These are phyloP conservation scores for Uronychia binucleata DNA, from an alignment of 73 alveolate species.

Conservation along the genomic window DNA sequence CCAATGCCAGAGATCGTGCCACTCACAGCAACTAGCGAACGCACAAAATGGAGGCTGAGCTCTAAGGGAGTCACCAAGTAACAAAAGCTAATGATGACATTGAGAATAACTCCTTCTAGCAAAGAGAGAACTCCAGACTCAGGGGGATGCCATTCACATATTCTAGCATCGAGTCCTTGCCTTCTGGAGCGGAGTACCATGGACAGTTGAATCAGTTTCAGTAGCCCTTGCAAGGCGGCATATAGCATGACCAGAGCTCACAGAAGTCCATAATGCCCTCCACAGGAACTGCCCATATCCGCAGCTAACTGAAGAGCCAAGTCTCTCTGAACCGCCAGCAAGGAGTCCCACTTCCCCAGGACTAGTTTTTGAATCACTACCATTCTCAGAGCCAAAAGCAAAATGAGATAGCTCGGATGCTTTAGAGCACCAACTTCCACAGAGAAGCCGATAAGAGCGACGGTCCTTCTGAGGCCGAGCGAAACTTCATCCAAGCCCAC, in stretches of 20 bases:
- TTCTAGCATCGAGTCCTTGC: no score
- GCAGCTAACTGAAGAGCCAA: neutral
- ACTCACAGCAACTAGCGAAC: neutral
- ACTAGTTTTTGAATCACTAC: neutral
- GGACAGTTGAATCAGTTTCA: no score
- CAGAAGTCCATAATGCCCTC: neutral
- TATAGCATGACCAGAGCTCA: no score
- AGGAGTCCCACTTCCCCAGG: neutral
- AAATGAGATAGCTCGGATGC: neutral
- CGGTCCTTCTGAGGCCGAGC: neutral
- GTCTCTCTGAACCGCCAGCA: neutral
- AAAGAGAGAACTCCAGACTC: neutral
- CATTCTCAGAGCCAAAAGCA: neutral
- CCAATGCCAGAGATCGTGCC: no score
- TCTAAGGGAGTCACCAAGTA: neutral
- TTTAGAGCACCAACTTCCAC: neutral
- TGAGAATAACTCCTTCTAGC: neutral
- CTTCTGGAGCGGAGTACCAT: no score
- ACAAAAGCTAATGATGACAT: neutral
- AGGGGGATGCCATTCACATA: neutral
- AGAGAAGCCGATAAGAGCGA: neutral
- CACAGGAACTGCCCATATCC: neutral
- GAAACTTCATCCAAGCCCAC: neutral
- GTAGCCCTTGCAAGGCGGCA: no score
- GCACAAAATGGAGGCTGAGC: neutral